A percentile compares a stretch with the other conserved stretches of the same genome.
Evolutionary conservation across 164 flowering plant species (phyloP).

Genomic region (Chimonanthus salicifolius): DNA sequence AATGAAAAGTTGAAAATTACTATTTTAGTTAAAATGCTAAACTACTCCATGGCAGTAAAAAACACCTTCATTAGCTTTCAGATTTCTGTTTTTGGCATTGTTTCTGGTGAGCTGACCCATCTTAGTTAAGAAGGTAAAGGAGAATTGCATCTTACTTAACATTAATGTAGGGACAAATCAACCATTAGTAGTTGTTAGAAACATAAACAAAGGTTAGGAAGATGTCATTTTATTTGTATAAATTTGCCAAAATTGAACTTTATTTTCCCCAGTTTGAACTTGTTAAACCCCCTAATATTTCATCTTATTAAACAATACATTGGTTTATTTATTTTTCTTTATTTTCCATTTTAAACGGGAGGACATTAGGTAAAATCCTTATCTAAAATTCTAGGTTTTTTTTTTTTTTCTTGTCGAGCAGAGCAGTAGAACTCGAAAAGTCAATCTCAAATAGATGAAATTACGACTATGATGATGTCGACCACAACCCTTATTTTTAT

Average conservation of each 20-base stretch:
- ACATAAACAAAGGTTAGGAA: not conserved
- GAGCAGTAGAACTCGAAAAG: too few species aligned
- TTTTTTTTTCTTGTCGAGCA: too few species aligned
- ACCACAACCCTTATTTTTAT: too few species aligned
- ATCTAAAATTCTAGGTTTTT: too few species aligned
- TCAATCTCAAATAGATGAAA: too few species aligned
- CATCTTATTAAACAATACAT: not conserved
- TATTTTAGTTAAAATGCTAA: too few species aligned
- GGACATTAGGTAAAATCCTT: too few species aligned
- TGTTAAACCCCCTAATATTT: not conserved
- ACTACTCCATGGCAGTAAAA: not conserved
- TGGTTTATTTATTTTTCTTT: too few species aligned
- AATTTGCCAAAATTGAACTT: not conserved
- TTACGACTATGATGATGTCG: too few species aligned
- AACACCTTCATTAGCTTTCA: not conserved
- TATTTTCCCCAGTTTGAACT: not conserved
- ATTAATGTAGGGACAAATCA: too few species aligned
- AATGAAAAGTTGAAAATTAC: not conserved
- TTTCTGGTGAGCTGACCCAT: not conserved
- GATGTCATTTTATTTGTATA: not conserved
- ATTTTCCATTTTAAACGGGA: too few species aligned
- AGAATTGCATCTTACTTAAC: not conserved
- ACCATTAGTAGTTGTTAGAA: not conserved
- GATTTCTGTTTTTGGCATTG: not conserved
- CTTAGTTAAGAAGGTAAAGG: not conserved